Conservation (phyloP, 148 eudicot species). For the Heliamphora exappendiculata region DNA sequence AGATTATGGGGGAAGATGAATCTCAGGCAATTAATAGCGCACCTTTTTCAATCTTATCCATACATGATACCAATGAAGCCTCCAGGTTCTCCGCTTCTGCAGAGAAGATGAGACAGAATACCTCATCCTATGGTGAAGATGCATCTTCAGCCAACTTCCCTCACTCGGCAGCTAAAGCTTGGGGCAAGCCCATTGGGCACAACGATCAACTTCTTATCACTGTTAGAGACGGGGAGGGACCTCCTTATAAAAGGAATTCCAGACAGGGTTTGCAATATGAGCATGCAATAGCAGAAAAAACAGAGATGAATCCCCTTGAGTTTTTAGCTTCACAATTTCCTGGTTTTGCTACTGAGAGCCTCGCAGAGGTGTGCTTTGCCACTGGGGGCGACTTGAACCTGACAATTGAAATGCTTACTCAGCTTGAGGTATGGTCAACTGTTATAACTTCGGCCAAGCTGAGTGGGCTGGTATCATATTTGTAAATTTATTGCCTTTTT, state of each 20-base stretch:
- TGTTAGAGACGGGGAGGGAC: conserved; percentile 38
- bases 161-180: conserved; percentile 34
- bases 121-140: conserved; percentile 42
- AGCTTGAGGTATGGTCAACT: conserved; percentile 79
- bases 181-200: conserved; percentile 45
- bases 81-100: conserved; percentile 34
- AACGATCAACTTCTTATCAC: conserved; percentile 41
- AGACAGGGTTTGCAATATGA: conserved; percentile 39
- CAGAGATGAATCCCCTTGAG: conserved; percentile 50
- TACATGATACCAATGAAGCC: conserved; percentile 39
- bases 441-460: conserved; percentile 8
- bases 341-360: conserved; percentile 89
- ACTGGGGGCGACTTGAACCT: conserved; percentile 74
- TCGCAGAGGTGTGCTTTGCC: conserved; percentile 80
- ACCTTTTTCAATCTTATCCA: conserved; percentile 57
- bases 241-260: conserved; percentile 28
- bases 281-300: conserved; percentile 29
- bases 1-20: conserved; percentile 46
- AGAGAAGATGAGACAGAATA: conserved; percentile 40
- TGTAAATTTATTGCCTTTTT: background rate
- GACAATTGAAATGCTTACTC: conserved; percentile 88
- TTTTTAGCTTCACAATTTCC: conserved; percentile 84
- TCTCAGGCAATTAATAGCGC: conserved; percentile 40
- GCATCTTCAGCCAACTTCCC: conserved; percentile 41
- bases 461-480: background rate